phyloP scores from a whole-genome alignment of 805 yeast species.

The Saturnispora sanitii region DNA sequence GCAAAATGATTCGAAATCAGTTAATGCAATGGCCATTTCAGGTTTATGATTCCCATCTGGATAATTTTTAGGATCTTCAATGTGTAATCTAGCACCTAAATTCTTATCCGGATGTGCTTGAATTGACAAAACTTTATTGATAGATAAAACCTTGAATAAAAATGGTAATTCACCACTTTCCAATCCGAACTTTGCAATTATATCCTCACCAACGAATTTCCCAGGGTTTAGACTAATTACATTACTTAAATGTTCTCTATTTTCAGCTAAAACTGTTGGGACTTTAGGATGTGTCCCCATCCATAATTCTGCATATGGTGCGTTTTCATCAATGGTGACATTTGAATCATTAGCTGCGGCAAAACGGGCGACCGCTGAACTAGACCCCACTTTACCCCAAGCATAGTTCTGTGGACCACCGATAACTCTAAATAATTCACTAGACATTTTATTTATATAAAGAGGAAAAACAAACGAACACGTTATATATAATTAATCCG shows the following conservation, averaged over 20 bases:
- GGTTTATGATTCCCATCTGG: slow-evolving; percentile 99
- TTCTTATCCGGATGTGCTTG: slow-evolving; percentile 97
- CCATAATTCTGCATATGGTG: slow-evolving; percentile 97
- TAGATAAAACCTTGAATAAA: slow-evolving; percentile 87
- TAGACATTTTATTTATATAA: neutral
- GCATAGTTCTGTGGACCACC: slow-evolving; percentile 33
- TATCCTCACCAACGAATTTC: slow-evolving; percentile 44
- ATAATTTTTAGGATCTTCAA: slow-evolving; percentile 81
- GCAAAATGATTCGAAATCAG: slow-evolving; percentile 94
- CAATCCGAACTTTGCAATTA: slow-evolving; percentile 59
- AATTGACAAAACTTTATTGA: slow-evolving; percentile 84
- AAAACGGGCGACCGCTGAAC: slow-evolving; percentile 83
- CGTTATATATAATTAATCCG: too few relatives aligned
- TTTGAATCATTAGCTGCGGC: slow-evolving; percentile 65
- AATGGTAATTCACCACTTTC: slow-evolving; percentile 64
- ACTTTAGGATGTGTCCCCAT: slow-evolving; percentile 97
- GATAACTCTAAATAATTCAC: slow-evolving; percentile 24
- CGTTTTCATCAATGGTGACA: slow-evolving; percentile 47
- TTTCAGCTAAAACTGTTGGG: slow-evolving; percentile 55
- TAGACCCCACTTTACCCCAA: slow-evolving; percentile 62
- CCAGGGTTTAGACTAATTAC: slow-evolving; percentile 52
- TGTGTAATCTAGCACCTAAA: slow-evolving; percentile 67
- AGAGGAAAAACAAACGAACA: slow-evolving; percentile 1
- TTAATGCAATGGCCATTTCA: slow-evolving; percentile 98
- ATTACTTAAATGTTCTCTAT: slow-evolving; percentile 49